These are phyloP conservation scores for Penicillium occitanis DNA, from an alignment of 2,329 filamentous ascomycete species.

Conservation along the genomic window DNA sequence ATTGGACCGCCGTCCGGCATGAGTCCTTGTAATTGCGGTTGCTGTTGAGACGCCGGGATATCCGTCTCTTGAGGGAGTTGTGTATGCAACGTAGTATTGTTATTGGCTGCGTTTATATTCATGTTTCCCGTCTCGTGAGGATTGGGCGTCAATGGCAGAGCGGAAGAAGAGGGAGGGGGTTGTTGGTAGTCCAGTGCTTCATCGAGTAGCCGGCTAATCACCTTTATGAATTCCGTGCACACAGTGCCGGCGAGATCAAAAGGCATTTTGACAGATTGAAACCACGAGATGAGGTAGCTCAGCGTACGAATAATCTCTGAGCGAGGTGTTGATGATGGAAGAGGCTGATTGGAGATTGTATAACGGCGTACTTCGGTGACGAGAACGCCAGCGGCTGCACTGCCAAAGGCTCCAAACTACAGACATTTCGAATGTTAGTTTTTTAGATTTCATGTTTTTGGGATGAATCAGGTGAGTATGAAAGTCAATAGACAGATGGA, in stretches of 20 bases:
- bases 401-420: slow-evolving; percentile 26
- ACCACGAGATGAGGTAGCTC: slow-evolving; percentile 26
- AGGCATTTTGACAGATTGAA: slow-evolving; percentile 21
- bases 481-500: not conserved
- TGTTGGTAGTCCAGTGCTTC: slow-evolving; percentile 29
- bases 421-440: not conserved
- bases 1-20: slow-evolving; percentile 11
- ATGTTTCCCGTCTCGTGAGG: not conserved
- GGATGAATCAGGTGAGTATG: not conserved
- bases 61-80: not conserved
- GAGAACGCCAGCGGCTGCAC: slow-evolving; percentile 26
- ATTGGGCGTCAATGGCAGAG: not conserved
- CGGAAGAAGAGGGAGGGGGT: not conserved
- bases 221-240: slow-evolving; percentile 26
- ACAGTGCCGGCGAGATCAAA: slow-evolving; percentile 17
- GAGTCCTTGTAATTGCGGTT: slow-evolving; percentile 1
- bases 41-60: not conserved
- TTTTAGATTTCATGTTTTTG: not conserved
- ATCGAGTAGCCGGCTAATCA: slow-evolving; percentile 26
- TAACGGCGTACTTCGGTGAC: slow-evolving; percentile 27
- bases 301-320: slow-evolving; percentile 28
- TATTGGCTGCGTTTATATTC: not conserved
- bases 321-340: slow-evolving; percentile 24
- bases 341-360: slow-evolving; percentile 24
- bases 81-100: not conserved